These are phyloP conservation scores for Phanerochaete carnosa DNA, from an alignment of 768 basidiomycete species.

Conservation along the genomic window DNA sequence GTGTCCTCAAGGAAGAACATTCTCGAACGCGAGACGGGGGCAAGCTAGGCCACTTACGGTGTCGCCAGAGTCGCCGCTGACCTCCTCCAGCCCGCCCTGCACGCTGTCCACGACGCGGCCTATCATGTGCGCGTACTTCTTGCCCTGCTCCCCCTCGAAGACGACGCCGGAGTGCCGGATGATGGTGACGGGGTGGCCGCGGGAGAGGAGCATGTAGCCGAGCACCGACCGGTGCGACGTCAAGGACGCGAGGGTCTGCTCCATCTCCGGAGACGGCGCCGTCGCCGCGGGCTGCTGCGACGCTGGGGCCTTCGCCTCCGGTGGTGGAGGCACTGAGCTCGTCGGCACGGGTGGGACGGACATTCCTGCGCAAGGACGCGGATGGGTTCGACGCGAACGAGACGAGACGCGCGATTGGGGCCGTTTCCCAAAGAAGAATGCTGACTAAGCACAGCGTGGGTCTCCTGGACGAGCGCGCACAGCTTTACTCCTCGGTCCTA, in stretches of 20 bases:
- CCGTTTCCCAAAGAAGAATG: not conserved
- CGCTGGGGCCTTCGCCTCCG: not conserved
- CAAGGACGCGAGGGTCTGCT: conserved; percentile 71
- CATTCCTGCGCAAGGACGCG: not conserved
- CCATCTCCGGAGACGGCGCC: conserved; percentile 58
- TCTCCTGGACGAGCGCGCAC: not conserved
- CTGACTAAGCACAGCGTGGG: not conserved
- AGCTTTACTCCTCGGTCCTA: too few relatives aligned
- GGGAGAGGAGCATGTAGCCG: conserved; percentile 81
- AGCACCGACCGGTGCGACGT: conserved; percentile 82
- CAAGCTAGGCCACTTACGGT: conserved; percentile 40
- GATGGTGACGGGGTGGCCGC: conserved; percentile 70
- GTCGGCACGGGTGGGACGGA: not conserved
- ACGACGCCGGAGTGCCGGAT: conserved; percentile 82
- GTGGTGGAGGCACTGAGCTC: not conserved
- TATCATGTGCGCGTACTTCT: conserved; percentile 69
- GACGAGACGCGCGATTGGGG: not conserved
- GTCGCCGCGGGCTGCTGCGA: not conserved
- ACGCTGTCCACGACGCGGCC: conserved; percentile 77
- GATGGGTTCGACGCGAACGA: not conserved
- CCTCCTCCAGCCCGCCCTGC: conserved; percentile 74
- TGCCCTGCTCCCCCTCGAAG: conserved; percentile 82
- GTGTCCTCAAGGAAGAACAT: conserved; percentile 2
- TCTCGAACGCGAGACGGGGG: not conserved
- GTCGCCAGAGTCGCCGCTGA: conserved; percentile 60